A percentile compares a stretch with the other conserved stretches of the same genome.
These are phyloP conservation scores for Claviceps monticola DNA, from an alignment of 2,329 filamentous ascomycete genomes.

Conservation along the genomic window DNA sequence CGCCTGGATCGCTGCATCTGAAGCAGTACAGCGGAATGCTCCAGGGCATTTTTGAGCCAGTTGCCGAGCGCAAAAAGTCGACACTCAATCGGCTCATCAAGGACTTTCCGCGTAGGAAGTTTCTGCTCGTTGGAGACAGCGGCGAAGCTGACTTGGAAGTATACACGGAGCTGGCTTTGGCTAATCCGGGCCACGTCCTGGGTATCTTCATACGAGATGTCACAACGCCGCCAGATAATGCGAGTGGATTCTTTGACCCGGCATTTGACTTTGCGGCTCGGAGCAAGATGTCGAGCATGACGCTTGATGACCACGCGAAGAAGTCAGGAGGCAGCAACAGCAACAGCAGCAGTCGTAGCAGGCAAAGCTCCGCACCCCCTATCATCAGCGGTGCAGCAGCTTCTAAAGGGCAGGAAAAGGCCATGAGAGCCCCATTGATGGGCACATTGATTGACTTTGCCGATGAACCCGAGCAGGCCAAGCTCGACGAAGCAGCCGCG, in stretches of 20 bases:
- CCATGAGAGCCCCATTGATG: constrained; percentile 28
- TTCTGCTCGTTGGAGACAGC: constrained; percentile 87
- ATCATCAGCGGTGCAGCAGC: neutral
- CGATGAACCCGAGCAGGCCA: constrained; percentile 31
- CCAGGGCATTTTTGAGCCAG: constrained; percentile 94
- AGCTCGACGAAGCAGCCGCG: constrained; percentile 20
- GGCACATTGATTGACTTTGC: constrained; percentile 49
- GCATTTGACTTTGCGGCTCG: constrained; percentile 19
- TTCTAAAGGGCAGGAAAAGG: constrained; percentile 8
- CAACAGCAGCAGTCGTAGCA: constrained; percentile 3
- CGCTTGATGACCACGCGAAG: constrained; percentile 11
- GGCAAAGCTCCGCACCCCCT: constrained; percentile 14
- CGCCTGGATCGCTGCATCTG: constrained; percentile 79
- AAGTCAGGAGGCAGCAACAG: neutral
- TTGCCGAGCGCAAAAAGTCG: constrained; percentile 84
- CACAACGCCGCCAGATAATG: constrained; percentile 61
- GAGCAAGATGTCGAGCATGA: constrained; percentile 13
- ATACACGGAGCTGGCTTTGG: constrained; percentile 81
- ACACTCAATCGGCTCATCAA: constrained; percentile 72
- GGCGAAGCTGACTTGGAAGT: constrained; percentile 95
- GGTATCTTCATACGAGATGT: constrained; percentile 93
- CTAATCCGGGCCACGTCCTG: constrained; percentile 69
- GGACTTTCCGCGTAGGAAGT: constrained; percentile 82
- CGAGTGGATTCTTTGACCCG: constrained; percentile 63
- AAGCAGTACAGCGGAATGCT: constrained; percentile 97